Evolutionary conservation across 139 green algal genomes (phyloP).

Genomic region (Ettlia oleoabundans): DNA sequence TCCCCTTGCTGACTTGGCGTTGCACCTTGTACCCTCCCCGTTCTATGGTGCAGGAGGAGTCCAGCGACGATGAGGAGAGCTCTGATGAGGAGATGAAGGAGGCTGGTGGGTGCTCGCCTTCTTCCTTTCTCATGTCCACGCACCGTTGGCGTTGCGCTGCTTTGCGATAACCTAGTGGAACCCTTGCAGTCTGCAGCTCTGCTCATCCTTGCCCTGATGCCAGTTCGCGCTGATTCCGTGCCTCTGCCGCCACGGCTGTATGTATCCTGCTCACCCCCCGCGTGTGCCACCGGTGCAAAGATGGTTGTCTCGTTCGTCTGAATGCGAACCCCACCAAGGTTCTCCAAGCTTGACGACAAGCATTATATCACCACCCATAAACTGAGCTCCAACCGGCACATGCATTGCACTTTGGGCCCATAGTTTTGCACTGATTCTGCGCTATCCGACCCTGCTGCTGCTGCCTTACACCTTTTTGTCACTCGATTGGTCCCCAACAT

Average conservation of each 20-base stretch:
- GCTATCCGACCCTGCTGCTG: no score
- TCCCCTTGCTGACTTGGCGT: no score
- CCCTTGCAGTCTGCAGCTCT: no score
- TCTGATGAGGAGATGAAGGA: conserved; percentile 30
- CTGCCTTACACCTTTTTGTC: no score
- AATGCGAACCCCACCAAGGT: conserved; percentile 35
- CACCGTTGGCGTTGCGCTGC: background rate
- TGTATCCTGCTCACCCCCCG: conserved; percentile 3
- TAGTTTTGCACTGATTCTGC: no score
- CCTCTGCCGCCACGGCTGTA: background rate
- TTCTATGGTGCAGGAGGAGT: background rate
- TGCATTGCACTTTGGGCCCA: background rate
- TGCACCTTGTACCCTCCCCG: background rate
- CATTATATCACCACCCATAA: conserved; percentile 35
- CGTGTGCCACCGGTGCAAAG: background rate
- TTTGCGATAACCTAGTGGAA: no score
- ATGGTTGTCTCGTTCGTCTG: conserved; percentile 41
- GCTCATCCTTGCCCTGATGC: no score
- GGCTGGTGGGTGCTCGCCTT: background rate
- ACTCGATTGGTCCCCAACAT: background rate
- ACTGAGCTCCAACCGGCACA: conserved; percentile 1
- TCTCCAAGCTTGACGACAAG: conserved; percentile 32
- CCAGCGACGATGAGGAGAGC: conserved; percentile 34
- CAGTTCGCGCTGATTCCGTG: no score
- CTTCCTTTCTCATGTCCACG: background rate